Evolutionary conservation across 768 basidiomycete genomes (phyloP).

Genomic region (Boletus bicolor): DNA sequence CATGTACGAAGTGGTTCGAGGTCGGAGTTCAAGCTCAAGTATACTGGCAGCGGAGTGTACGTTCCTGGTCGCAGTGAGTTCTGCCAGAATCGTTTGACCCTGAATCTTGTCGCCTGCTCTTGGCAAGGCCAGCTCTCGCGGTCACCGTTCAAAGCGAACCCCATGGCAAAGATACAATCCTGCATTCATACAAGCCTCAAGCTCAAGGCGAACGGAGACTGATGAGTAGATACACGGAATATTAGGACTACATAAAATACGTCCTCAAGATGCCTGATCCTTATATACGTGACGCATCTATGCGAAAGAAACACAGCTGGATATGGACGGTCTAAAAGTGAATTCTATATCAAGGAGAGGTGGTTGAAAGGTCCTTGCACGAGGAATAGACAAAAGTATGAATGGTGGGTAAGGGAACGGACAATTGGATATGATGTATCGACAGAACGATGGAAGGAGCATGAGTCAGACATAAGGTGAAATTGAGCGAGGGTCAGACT

Average conservation of each 20-base stretch:
- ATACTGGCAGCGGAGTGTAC: not conserved
- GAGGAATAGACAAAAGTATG: slow-evolving; percentile 3
- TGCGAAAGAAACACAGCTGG: slow-evolving; percentile 12
- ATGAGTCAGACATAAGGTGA: slow-evolving; percentile 4
- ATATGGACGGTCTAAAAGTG: slow-evolving; percentile 19
- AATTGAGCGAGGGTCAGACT: not conserved
- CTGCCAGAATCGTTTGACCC: not conserved
- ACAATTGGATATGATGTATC: slow-evolving; percentile 22
- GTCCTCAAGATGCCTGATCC: slow-evolving; percentile 35
- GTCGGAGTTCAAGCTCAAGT: slow-evolving; percentile 7
- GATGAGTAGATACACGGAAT: slow-evolving; percentile 28
- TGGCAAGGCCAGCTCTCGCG: not conserved
- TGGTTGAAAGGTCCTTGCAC: slow-evolving; percentile 6
- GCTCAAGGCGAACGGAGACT: slow-evolving; percentile 2
- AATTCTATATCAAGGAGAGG: slow-evolving; percentile 21
- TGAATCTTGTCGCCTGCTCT: not conserved
- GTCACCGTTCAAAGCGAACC: not conserved
- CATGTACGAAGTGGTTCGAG: not conserved
- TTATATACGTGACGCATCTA: slow-evolving; percentile 33
- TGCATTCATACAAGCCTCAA: slow-evolving; percentile 22
- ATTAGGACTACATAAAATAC: slow-evolving; percentile 35
- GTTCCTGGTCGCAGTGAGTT: not conserved
- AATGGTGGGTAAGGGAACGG: slow-evolving; percentile 2
- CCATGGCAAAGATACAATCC: slow-evolving; percentile 10
- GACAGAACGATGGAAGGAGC: slow-evolving; percentile 3